Evolutionary conservation across 352 stramenopile genomes (phyloP).

Genomic region (Pythium phragmitis): DNA sequence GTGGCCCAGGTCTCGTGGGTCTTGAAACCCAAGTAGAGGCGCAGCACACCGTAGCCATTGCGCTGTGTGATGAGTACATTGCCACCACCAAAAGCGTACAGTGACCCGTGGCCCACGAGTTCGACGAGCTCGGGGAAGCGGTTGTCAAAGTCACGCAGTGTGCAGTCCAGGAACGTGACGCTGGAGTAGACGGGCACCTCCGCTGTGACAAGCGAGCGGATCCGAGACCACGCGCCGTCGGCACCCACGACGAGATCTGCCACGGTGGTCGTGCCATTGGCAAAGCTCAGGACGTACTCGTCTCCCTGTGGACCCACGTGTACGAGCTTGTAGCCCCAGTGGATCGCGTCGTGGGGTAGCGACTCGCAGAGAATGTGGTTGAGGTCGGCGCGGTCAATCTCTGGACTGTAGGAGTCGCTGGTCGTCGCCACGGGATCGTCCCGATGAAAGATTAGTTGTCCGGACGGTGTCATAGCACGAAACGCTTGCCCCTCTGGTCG

Average conservation of each 20-base stretch:
- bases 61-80: conserved; percentile 25
- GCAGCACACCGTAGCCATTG: conserved; percentile 26
- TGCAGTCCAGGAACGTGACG: conserved; percentile 20
- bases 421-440: conserved; percentile 2
- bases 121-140: conserved; percentile 24
- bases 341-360: conserved; percentile 7
- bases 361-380: conserved; percentile 21
- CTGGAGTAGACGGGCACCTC: conserved; percentile 8
- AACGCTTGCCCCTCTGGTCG: conserved; percentile 22
- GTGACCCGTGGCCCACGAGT: conserved; percentile 21
- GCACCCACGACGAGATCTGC: conserved; percentile 24
- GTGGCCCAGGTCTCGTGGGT: conserved; percentile 4
- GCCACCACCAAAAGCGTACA: conserved; percentile 20
- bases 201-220: conserved; percentile 15
- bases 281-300: conserved; percentile 12
- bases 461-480: background rate
- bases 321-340: conserved; percentile 22
- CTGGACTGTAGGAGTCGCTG: conserved; percentile 19
- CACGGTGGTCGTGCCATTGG: conserved; percentile 2
- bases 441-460: conserved; percentile 3
- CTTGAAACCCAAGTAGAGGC: conserved; percentile 26
- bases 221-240: conserved; percentile 26
- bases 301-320: background rate
- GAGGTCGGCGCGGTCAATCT: conserved; percentile 26
- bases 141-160: conserved; percentile 20